phyloP scores from a whole-genome alignment of 2,329 filamentous ascomycete species.

The Ophiocordyceps polyrhachis-furcata region DNA sequence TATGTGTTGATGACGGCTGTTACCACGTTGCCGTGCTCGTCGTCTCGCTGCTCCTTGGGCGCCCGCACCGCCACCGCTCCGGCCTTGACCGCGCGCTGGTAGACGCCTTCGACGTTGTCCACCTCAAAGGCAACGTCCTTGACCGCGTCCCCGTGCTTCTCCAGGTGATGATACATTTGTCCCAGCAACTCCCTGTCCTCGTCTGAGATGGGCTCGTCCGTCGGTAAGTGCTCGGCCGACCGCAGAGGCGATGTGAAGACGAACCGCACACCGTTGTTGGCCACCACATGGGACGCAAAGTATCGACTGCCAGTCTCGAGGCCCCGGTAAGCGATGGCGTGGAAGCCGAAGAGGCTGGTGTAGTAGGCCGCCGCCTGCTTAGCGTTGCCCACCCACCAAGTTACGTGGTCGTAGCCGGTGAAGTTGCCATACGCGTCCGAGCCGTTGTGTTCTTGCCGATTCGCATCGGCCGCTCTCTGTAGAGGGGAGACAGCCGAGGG shows the following conservation, averaged over 20 bases:
- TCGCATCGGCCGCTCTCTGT: constrained; percentile 22
- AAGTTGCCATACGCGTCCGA: constrained; percentile 38
- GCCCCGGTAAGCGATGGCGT: constrained; percentile 63
- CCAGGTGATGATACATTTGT: constrained; percentile 68
- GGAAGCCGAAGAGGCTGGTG: constrained; percentile 71
- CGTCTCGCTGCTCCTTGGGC: constrained; percentile 35
- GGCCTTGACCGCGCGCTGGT: constrained; percentile 47
- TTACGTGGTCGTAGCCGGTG: constrained; percentile 78
- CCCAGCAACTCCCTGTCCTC: constrained; percentile 47
- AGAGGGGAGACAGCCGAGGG: constrained; percentile 36
- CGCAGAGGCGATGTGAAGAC: constrained; percentile 70
- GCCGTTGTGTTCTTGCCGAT: constrained; percentile 25
- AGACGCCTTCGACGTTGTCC: constrained; percentile 70
- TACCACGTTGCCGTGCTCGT: constrained; percentile 45
- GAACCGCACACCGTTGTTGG: constrained; percentile 59
- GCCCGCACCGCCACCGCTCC: constrained; percentile 43
- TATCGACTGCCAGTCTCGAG: constrained; percentile 73
- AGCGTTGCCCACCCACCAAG: constrained; percentile 93
- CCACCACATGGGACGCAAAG: constrained; percentile 68
- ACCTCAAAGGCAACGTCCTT: constrained; percentile 95
- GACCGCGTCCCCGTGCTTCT: constrained; percentile 79
- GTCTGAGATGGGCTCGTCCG: constrained; percentile 39
- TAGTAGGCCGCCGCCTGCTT: constrained; percentile 90
- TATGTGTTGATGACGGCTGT: constrained; percentile 78
- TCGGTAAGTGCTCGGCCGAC: constrained; percentile 32